phyloP scores from a whole-genome alignment of 148 eudicot genomes.

The Rheum nobile region DNA sequence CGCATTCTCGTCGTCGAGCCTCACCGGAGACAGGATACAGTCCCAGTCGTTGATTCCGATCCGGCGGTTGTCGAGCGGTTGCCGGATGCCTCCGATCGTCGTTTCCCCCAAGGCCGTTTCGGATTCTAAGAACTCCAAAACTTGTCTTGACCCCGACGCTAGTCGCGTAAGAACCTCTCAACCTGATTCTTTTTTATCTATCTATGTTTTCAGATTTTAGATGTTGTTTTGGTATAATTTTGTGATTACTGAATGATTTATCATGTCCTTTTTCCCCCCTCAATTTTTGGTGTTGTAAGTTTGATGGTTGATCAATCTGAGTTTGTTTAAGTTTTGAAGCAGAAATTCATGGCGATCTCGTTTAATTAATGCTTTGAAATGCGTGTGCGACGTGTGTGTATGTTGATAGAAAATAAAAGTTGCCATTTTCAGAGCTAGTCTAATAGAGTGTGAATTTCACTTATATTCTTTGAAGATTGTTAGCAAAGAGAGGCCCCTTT shows the following conservation, averaged over 20 bases:
- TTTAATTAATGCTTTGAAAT: neutral
- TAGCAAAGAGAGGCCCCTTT: no score
- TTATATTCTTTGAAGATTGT: no score
- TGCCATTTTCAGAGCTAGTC: neutral
- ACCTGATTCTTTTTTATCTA: neutral
- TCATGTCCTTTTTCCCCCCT: neutral
- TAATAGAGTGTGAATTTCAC: no score
- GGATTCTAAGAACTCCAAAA: conserved; percentile 90
- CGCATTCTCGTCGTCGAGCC: conserved; percentile 38
- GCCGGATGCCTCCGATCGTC: conserved; percentile 17
- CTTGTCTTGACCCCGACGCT: conserved; percentile 98
- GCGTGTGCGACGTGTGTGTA: neutral
- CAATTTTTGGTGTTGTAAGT: neutral
- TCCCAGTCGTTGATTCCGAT: neutral
- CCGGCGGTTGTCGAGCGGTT: conserved; percentile 7
- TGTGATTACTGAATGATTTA: neutral
- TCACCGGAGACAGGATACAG: conserved; percentile 39
- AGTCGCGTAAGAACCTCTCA: conserved; percentile 41
- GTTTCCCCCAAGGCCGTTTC: conserved; percentile 83
- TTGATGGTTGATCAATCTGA: neutral
- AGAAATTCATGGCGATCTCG: neutral
- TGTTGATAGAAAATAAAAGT: no score
- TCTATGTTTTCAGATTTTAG: neutral
- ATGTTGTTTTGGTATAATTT: neutral
- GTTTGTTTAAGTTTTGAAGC: neutral